Base-by-base conservation (phyloP, 768 basidiomycete genomes). In the Auriscalpium vulgare region DNA sequence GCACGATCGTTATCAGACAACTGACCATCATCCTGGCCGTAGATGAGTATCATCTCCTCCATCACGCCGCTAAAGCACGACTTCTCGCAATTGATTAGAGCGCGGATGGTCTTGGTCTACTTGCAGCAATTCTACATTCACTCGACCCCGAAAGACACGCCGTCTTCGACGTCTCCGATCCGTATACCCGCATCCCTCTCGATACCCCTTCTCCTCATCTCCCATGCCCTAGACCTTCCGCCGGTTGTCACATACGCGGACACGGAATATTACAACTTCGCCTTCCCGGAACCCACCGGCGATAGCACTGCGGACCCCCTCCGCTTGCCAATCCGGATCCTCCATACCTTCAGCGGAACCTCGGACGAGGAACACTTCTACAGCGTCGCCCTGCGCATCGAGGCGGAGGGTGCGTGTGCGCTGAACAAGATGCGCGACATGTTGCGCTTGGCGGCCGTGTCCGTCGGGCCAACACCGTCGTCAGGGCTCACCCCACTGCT, bases 331-430 rank as follows among this genome's bases (percentile, higher is more conserved):
- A 17, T 54, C 1, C 45, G 19, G 44, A 36, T 54, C 16, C 46
- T 47, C 11, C 16, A 38, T n/a, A 47, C 23, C 8, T 47, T 47
- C 46, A 44, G 37, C 14, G 44, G 45, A 17, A 54, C 53, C 13
- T 8, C 53, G 46, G 53, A 54, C 53, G 53, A 54, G 53, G 37
- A 14, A 45, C 53, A 54, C n/a, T 54, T 54, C 19, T 54, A 54
- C 35, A 23, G 16, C 16, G 34, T 19, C 45, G 44, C 23, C 23
- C 53, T 54, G 8, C 34, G 14, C 10, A 47, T 54, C 14, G 53
- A 54, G 35, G 23, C 10, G 11, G 53, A 46, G 19, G 53, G 53
- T 11, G 34, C 19, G n/a, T 16, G 36, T 10, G 45, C 44, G 10
- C 35, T 54, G 44, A 44, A 13, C 7, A 21, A 8, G 16, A 47